These are phyloP conservation scores for Fraxinus angustifolia DNA, from an alignment of 305 asterid species.

Conservation along the genomic window DNA sequence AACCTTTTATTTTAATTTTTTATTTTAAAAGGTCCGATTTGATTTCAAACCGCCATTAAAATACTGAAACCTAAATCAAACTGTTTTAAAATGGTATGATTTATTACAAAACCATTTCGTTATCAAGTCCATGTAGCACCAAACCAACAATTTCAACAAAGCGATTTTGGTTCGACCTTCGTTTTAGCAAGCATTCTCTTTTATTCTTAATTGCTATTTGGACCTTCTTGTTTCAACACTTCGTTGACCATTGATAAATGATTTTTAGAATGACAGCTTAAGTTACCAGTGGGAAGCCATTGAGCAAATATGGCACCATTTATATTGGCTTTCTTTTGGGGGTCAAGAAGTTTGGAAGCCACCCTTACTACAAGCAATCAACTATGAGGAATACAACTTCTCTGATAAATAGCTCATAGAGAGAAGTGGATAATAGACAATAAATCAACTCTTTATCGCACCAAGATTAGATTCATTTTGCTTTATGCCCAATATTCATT, in stretches of 20 bases:
- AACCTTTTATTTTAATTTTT: background rate
- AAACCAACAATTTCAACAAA: background rate
- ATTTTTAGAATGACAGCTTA: background rate
- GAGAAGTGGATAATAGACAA: background rate
- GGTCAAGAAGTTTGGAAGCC: background rate
- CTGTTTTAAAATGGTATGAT: background rate
- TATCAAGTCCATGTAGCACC: background rate
- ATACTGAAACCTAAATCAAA: background rate
- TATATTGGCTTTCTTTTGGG: background rate
- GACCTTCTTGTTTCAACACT: background rate
- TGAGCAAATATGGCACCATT: background rate
- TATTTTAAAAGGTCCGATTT: background rate
- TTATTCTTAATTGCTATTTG: background rate
- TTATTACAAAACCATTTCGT: background rate
- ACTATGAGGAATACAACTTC: background rate
- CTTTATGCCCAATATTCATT: background rate
- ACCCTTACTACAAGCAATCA: background rate
- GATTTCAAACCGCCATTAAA: background rate
- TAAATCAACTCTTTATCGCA: background rate
- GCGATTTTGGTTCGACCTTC: background rate
- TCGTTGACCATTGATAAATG: background rate
- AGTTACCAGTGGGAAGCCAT: background rate
- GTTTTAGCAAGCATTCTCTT: background rate
- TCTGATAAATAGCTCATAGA: background rate
- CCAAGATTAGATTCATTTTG: slow-evolving; percentile 7